Conservation (phyloP, 164 flowering plant genomes). For the Aristolochia contorta region DNA sequence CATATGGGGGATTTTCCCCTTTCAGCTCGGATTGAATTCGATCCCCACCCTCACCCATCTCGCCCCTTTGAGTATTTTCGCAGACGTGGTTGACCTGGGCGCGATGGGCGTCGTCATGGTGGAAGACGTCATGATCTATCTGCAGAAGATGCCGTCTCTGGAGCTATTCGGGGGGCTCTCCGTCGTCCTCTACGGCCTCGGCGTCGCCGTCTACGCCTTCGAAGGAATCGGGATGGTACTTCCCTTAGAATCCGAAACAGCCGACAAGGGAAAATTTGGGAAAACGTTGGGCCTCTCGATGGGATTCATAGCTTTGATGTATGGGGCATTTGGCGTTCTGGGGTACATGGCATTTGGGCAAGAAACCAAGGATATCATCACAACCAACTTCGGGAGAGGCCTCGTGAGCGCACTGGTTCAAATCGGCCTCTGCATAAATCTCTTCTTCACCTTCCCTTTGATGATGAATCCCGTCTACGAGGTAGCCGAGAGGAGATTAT, state of each 20-base stretch:
- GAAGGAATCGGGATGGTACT: slow-evolving; percentile 86
- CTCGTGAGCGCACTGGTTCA: slow-evolving; percentile 54
- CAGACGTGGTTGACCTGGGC: slow-evolving; percentile 76
- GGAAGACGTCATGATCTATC: slow-evolving; percentile 40
- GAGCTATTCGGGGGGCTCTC: slow-evolving; percentile 54
- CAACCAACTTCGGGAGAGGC: slow-evolving; percentile 63
- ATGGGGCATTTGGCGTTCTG: slow-evolving; percentile 58
- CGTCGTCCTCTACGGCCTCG: slow-evolving; percentile 61
- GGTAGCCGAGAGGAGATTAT: slow-evolving; percentile 60
- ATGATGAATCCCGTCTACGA: slow-evolving; percentile 98
- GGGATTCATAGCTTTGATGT: slow-evolving; percentile 50
- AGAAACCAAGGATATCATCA: slow-evolving; percentile 68
- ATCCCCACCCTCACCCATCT: slow-evolving; percentile 69
- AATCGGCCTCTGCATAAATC: slow-evolving; percentile 61
- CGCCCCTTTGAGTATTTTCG: slow-evolving; percentile 90
- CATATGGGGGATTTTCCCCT: slow-evolving; percentile 67
- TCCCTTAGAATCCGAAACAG: slow-evolving; percentile 68
- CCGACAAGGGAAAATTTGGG: slow-evolving; percentile 54
- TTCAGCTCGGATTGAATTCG: slow-evolving; percentile 73
- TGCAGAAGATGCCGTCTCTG: slow-evolving; percentile 24
- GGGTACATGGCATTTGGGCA: slow-evolving; percentile 87
- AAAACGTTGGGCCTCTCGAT: slow-evolving; percentile 41
- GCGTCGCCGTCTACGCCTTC: slow-evolving; percentile 73
- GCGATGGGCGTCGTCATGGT: slow-evolving; percentile 83
- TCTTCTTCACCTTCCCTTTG: slow-evolving; percentile 73